These are phyloP conservation scores for Lyophyllum semitale DNA, from an alignment of 768 basidiomycete genomes.

Conservation along the genomic window DNA sequence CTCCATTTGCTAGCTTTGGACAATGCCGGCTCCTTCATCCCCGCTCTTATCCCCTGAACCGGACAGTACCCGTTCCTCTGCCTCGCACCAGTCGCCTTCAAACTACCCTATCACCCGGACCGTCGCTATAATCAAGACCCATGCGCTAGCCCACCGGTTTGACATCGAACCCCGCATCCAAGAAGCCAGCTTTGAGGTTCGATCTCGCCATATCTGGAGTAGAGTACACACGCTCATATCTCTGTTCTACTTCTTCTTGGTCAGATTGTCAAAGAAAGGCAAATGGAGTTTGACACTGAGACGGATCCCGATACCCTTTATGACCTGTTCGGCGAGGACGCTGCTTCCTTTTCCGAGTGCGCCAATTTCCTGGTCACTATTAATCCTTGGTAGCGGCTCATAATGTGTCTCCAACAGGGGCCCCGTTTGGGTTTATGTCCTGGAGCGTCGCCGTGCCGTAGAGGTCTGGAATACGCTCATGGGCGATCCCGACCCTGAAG, in stretches of 20 bases:
- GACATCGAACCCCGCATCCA: slow-evolving; percentile 81
- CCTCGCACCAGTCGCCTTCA: slow-evolving; percentile 16
- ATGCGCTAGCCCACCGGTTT: slow-evolving; percentile 72
- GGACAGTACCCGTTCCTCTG: slow-evolving; percentile 5
- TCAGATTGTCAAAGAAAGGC: slow-evolving; percentile 84
- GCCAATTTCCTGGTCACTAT: slow-evolving; percentile 31
- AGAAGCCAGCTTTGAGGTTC: slow-evolving; percentile 81
- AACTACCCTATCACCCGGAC: slow-evolving; percentile 52
- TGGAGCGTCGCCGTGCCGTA: slow-evolving; percentile 80
- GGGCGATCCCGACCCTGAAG: slow-evolving; percentile 62
- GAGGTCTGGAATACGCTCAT: slow-evolving; percentile 80
- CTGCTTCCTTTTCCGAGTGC: slow-evolving; percentile 74
- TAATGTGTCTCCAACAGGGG: slow-evolving; percentile 46
- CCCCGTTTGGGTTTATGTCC: slow-evolving; percentile 90
- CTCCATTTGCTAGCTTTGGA: not conserved
- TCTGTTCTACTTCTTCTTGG: slow-evolving; percentile 8
- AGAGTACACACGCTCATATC: slow-evolving; percentile 15
- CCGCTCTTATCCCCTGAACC: slow-evolving; percentile 24
- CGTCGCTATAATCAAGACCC: slow-evolving; percentile 82
- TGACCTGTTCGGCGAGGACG: slow-evolving; percentile 81
- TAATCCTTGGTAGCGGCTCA: not conserved
- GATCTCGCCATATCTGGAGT: slow-evolving; percentile 22
- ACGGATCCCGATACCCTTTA: slow-evolving; percentile 78
- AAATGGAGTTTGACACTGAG: slow-evolving; percentile 87
- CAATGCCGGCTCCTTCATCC: slow-evolving; percentile 18